These are phyloP conservation scores for Solanum hybrid DNA, from an alignment of 305 asterid genomes.

Conservation along the genomic window DNA sequence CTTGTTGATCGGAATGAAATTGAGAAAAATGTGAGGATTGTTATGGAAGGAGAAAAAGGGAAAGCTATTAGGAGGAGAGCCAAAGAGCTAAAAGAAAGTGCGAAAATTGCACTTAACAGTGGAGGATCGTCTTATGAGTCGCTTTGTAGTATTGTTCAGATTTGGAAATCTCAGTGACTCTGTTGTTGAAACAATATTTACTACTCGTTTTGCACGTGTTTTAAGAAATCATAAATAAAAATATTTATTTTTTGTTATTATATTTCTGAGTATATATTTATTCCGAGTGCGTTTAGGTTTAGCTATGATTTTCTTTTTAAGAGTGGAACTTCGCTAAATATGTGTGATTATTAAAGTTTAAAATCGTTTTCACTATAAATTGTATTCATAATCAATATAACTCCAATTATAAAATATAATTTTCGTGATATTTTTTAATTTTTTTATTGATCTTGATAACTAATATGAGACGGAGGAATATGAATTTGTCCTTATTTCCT, in stretches of 20 bases:
- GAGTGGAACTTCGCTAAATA: too few species aligned
- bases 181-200: background rate
- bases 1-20: constrained; percentile 5
- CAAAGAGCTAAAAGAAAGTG: constrained; percentile 18
- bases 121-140: constrained; percentile 21
- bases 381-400: too few species aligned
- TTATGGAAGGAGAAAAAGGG: constrained; percentile 18
- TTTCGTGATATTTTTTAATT: too few species aligned
- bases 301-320: too few species aligned
- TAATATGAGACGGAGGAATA: too few species aligned
- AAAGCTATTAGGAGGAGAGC: constrained; percentile 4
- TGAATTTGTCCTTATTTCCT: background rate
- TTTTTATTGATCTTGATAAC: too few species aligned
- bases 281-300: too few species aligned
- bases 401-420: too few species aligned
- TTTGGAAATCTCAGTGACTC: background rate
- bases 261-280: background rate
- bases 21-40: constrained; percentile 10
- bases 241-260: too few species aligned
- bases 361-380: too few species aligned
- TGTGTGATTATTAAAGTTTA: too few species aligned
- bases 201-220: background rate
- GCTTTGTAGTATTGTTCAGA: background rate
- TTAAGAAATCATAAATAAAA: too few species aligned
- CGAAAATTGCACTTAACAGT: background rate